phyloP scores from a whole-genome alignment of 2,329 filamentous ascomycete species.

The Passalora sequoiae region DNA sequence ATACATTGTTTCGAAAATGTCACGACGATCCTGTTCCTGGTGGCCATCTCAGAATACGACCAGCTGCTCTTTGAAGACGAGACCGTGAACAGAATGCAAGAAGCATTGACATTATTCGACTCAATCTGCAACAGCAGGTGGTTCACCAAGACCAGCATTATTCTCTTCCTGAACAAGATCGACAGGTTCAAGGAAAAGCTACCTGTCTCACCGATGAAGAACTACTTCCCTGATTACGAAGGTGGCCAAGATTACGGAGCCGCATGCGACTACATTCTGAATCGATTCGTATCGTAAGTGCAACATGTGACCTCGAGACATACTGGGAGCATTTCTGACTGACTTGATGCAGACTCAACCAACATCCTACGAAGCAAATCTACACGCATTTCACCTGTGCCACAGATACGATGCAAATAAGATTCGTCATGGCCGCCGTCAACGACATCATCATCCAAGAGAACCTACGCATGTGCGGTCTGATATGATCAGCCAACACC shows the following conservation, averaged over 20 bases:
- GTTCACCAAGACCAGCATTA: slow-evolving; percentile 69
- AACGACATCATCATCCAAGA: slow-evolving; percentile 99
- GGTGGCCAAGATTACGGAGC: slow-evolving; percentile 92
- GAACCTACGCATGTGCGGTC: slow-evolving; percentile 91
- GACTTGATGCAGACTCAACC: slow-evolving; percentile 60
- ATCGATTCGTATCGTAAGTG: slow-evolving; percentile 73
- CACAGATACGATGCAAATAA: slow-evolving; percentile 96
- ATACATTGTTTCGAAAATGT: slow-evolving; percentile 99
- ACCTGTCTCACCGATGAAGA: slow-evolving; percentile 67
- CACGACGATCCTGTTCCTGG: slow-evolving; percentile 91
- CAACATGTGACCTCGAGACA: not conserved
- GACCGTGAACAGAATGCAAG: slow-evolving; percentile 71
- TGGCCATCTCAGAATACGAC: slow-evolving; percentile 96
- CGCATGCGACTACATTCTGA: slow-evolving; percentile 97
- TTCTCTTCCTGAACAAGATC: slow-evolving; percentile 71
- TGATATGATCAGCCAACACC: slow-evolving; percentile 61
- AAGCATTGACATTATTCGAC: slow-evolving; percentile 65
- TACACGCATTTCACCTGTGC: slow-evolving; percentile 99
- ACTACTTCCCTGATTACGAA: slow-evolving; percentile 75
- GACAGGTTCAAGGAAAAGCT: slow-evolving; percentile 72
- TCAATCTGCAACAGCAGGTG: slow-evolving; percentile 68
- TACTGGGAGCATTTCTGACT: slow-evolving; percentile 14
- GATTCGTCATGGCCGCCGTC: slow-evolving; percentile 99
- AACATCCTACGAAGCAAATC: slow-evolving; percentile 99
- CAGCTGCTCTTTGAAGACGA: slow-evolving; percentile 94